These are phyloP conservation scores for Dicorynia guianensis DNA, from an alignment of 306 rosid species.

Conservation along the genomic window DNA sequence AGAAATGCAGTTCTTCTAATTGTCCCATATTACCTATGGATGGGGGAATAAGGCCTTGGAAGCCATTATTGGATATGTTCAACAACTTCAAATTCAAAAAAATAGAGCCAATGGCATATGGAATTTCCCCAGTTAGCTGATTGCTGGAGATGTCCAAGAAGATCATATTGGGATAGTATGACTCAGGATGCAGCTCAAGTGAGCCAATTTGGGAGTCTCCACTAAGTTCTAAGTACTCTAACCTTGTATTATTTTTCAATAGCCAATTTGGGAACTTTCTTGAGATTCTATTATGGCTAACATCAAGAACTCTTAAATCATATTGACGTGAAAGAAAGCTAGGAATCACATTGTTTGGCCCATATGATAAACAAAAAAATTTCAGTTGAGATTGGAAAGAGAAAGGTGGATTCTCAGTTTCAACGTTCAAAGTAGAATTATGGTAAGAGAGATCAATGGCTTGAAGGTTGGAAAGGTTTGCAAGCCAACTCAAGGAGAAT, in stretches of 20 bases:
- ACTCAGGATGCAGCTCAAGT: too few species aligned
- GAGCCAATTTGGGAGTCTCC: too few species aligned
- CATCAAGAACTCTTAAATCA: background rate
- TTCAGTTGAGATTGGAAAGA: background rate
- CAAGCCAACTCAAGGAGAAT: background rate
- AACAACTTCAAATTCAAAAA: too few species aligned
- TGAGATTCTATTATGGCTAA: background rate
- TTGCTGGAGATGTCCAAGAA: too few species aligned
- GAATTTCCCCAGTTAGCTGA: too few species aligned
- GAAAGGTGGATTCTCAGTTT: constrained; percentile 19
- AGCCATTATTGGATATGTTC: too few species aligned
- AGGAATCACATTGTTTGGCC: background rate
- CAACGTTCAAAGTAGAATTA: background rate
- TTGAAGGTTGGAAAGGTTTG: constrained; percentile 11
- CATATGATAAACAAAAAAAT: background rate
- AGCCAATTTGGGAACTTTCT: constrained; percentile 20
- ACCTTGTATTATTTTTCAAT: constrained; percentile 15
- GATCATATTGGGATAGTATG: too few species aligned
- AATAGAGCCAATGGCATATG: too few species aligned
- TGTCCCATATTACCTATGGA: too few species aligned
- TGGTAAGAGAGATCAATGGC: background rate
- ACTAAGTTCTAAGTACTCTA: too few species aligned
- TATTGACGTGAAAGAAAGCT: background rate
- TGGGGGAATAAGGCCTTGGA: too few species aligned
- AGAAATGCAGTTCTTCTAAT: too few species aligned